These are phyloP conservation scores for Monosporascus sp. DNA, from an alignment of 2,329 filamentous ascomycete species.

Conservation along the genomic window DNA sequence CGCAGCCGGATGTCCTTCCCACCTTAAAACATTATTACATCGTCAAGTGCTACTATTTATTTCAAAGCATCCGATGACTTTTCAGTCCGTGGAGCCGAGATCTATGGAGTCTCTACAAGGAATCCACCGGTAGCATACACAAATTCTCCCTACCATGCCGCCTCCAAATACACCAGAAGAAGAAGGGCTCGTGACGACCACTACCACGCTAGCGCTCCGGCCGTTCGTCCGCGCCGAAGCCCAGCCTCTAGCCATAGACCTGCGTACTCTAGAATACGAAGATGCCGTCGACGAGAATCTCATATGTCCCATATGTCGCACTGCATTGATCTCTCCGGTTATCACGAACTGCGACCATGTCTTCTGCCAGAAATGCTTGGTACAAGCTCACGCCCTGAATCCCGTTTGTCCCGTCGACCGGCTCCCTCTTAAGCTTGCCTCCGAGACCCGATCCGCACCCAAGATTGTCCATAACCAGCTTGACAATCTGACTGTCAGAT, in stretches of 20 bases:
- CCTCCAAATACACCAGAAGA: slow-evolving; percentile 32
- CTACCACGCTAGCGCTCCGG: slow-evolving; percentile 21
- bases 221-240: slow-evolving; percentile 15
- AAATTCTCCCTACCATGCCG: slow-evolving; percentile 20
- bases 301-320: slow-evolving; percentile 53
- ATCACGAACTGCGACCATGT: slow-evolving; percentile 61
- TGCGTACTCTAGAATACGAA: slow-evolving; percentile 41
- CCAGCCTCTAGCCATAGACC: slow-evolving; percentile 28
- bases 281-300: slow-evolving; percentile 40
- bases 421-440: slow-evolving; percentile 30
- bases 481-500: slow-evolving; percentile 53
- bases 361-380: slow-evolving; percentile 56
- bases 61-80: no score
- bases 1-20: no score
- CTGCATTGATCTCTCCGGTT: slow-evolving; percentile 54
- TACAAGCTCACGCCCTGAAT: slow-evolving; percentile 36
- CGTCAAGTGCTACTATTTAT: no score
- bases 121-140: neutral
- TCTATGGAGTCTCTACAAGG: neutral
- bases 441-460: slow-evolving; percentile 27
- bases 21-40: no score
- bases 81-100: neutral
- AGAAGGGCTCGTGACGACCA: slow-evolving; percentile 21
- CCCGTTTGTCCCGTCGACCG: slow-evolving; percentile 55
- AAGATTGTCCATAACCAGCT: slow-evolving; percentile 56